Evolutionary conservation across 352 stramenopile species (phyloP), one percentile per base, ranked within the genome.

Genomic region (Globisporangium ultimum): DNA sequence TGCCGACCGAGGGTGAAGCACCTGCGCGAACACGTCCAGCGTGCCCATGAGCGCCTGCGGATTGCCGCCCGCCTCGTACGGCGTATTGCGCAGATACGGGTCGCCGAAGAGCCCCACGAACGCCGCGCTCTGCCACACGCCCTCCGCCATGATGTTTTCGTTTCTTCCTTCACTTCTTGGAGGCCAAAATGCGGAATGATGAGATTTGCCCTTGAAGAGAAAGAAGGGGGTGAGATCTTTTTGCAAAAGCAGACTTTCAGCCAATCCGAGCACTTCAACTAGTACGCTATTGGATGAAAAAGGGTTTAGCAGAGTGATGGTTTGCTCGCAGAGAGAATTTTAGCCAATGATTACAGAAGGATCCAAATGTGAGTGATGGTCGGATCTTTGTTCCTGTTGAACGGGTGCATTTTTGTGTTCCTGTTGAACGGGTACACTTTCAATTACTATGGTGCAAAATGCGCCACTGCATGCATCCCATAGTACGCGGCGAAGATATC

Each of bases 101-200:
- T 95, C 84, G 21, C 83, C 85, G 54, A 92, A 92, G 55, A 91
- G 59, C 53, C 83, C 85, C 38, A 95, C 48, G 60, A 87, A 93
- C 45, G 71, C 71, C 28, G 80, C 70, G 50, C 76, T 77, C 48
- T 80, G 72, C 85, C 85, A 95, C 17, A 86, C 71, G 8, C 64
- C 66, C 36, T 80, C 61, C 22, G 61, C 54, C 61, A 62, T 66
- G 3, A 8, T 45, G 40, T n/a, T 10, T 18, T 45, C 40, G 2
- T 45, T 45, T 45, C 40, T 45, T 5, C 17, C 40, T 45, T 45
- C 18, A 5, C 17, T 45, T 45, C 40, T 45, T n/a, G 12, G 13
- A 1, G 17, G 40, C 12, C 40, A 45, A 45, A 45, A 18, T 45
- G 40, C 40, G 40, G 40, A 45, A 45, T 45, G 40, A 45, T 2